Base-by-base conservation (phyloP, 352 stramenopile species). In the Phytophthora chlamydospora region DNA sequence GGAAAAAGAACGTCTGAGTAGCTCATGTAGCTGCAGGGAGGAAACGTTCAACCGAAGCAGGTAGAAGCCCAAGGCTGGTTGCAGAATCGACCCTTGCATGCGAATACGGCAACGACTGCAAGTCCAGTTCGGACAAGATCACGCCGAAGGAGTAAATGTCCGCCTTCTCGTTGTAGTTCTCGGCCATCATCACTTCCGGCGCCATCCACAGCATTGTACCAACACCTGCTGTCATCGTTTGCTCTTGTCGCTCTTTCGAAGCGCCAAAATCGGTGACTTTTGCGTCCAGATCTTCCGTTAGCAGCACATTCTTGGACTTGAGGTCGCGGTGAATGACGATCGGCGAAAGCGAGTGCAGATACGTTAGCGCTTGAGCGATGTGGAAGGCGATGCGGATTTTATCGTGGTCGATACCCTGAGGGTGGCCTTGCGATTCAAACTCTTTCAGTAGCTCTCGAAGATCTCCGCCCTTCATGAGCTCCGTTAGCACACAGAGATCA, bases 391-490 rank as follows among this genome's bases (percentile, higher is more conserved):
- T 69, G 24, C 59, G 40, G 47, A 65, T 17, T 45, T 78, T 78
- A 27, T 60, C 48, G 27, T 31, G 33, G 48, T 73, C 47, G 24
- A 73, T 57, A 24, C 65, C 65, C 13, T 58, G 29, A 6, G 45
- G 45, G 12, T 40, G 45, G 34, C 40, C 27, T 31, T 35, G 29
- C 24, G 29, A 34, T 21, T 65, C 39, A 35, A 47, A 62, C 12
- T 65, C 16, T 21, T 49, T 48, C 58, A 75, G 54, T 39, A 71
- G 47, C 14, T 36, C 40, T 13, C 62, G 50, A 8, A 73, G 45
- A 19, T 75, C 66, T 14, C 69, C 69, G 7, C 57, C 29, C 6
- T 69, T 51, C 52, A 75, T 66, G 24, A 51, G 65, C 33, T 78
- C 69, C 36, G 61, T 49, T 8, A 78, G 48, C 14, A 75, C 49